Base-by-base conservation (phyloP, 768 basidiomycete genomes). In the Lactifluus piperatus region DNA sequence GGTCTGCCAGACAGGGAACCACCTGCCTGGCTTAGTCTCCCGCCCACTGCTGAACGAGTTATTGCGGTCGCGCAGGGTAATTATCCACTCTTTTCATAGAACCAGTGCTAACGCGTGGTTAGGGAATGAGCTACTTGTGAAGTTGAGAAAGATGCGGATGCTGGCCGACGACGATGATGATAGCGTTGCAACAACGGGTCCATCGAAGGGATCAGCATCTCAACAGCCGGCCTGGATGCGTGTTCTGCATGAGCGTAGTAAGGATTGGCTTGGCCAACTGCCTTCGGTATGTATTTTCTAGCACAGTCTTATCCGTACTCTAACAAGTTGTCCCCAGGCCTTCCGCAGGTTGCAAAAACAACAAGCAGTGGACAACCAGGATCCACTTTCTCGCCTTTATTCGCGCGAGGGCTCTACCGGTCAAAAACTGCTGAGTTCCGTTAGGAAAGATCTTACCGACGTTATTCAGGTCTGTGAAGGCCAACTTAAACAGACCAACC, bases 161-260 rank as follows among this genome's bases (percentile, higher is more conserved):
- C 72, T 94, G 51, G 80, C 82, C 0, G 92, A 95, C 68, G 92
- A 94, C 60, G 90, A 94, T 37, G 91, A 93, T 29, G 73, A 83
- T 20, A 77, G 77, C 16, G 70, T 78, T 1, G 69, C 79, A 3
- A 66, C 75, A 2, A 70, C 79, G n/a, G 77, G 78, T n/a, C 72
- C 83, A 24, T 73, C 81, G 22, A 87, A 86, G 68, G 76, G 81
- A 20, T 81, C 84, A 63, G 72, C 82, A 1, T 80, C 84, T 2
- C 83, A 88, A 56, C 88, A 91, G 68, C 94, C 95, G 22, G 89
- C 87, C 1, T 99, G 95, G 95, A 98, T 98, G 95, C 82, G 88
- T 32, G 77, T 81, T 20, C 75, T 97, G 41, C 77, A 86, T 51
- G 86, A 88, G 54, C 84, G 91, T 41, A 91, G 92, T 69, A 77